These are phyloP conservation scores for Sphenostylis stenocarpa DNA, from an alignment of 306 rosid species.

Conservation along the genomic window DNA sequence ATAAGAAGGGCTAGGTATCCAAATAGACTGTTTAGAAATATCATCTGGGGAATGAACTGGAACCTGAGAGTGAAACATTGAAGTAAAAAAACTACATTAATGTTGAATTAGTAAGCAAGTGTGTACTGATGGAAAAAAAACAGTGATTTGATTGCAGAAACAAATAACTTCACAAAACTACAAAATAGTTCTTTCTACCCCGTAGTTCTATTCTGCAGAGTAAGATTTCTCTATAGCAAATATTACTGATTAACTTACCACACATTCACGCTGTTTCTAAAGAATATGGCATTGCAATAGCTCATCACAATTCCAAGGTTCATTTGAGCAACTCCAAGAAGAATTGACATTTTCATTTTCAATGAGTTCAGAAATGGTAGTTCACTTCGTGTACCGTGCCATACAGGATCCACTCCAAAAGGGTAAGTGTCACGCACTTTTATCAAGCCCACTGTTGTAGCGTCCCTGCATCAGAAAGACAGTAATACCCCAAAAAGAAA, in stretches of 20 bases:
- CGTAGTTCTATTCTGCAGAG: background rate
- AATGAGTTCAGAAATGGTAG: constrained; percentile 94
- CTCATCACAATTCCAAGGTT: constrained; percentile 92
- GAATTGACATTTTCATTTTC: constrained; percentile 99
- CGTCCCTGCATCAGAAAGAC: constrained; percentile 53
- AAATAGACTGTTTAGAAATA: constrained; percentile 88
- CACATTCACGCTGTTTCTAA: constrained; percentile 58
- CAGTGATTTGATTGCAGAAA: constrained; percentile 21
- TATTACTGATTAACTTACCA: constrained; percentile 59
- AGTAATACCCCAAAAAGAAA: constrained; percentile 5
- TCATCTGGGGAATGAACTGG: constrained; percentile 86
- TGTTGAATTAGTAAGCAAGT: constrained; percentile 22
- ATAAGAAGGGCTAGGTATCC: constrained; percentile 87
- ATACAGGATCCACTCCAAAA: constrained; percentile 95
- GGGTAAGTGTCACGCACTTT: constrained; percentile 84
- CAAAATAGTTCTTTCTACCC: background rate
- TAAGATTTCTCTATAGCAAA: constrained; percentile 10
- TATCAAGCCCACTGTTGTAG: constrained; percentile 79
- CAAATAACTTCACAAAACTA: constrained; percentile 4
- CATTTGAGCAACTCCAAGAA: constrained; percentile 95
- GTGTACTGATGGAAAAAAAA: constrained; percentile 1
- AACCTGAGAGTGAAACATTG: constrained; percentile 60
- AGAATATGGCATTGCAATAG: constrained; percentile 81
- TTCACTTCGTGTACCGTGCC: constrained; percentile 96
- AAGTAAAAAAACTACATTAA: constrained; percentile 29